A percentile compares a stretch with the other conserved stretches of the same genome.
Conservation (phyloP, 2,329 filamentous ascomycete species). For the Ophiocordyceps sinensis region DNA sequence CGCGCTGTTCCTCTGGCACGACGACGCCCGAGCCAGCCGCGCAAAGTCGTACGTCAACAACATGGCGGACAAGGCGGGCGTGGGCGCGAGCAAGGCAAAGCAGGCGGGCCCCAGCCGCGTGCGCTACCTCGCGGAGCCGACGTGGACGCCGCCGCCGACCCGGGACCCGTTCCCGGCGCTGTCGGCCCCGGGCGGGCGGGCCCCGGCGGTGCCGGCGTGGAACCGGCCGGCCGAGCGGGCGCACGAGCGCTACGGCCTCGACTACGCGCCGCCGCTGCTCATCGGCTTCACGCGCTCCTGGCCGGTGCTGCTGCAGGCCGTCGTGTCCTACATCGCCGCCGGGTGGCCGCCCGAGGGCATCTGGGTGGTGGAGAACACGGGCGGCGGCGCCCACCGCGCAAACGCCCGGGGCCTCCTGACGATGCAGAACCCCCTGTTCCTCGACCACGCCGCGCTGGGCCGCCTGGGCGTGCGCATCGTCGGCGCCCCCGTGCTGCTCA, state of each 20-base stretch:
- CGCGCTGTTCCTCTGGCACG: neutral
- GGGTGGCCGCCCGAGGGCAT: conserved; percentile 44
- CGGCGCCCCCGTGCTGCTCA: conserved; percentile 34
- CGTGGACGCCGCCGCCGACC: conserved; percentile 21
- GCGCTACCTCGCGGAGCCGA: conserved; percentile 17
- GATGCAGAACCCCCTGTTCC: conserved; percentile 40
- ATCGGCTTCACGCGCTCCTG: conserved; percentile 46
- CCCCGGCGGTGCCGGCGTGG: conserved; percentile 28
- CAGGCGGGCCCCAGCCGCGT: neutral
- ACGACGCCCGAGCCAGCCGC: neutral
- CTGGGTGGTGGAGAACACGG: conserved; percentile 45
- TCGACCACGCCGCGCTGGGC: conserved; percentile 34
- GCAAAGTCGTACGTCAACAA: neutral
- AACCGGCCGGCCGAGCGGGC: conserved; percentile 24
- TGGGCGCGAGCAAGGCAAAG: neutral
- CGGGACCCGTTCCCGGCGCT: conserved; percentile 28
- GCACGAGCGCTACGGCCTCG: conserved; percentile 22
- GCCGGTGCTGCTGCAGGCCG: conserved; percentile 38
- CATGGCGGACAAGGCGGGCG: neutral
- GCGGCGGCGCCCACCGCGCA: conserved; percentile 29
- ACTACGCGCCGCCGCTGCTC: conserved; percentile 32
- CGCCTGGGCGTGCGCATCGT: conserved; percentile 38
- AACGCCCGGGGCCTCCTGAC: conserved; percentile 32
- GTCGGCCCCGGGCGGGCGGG: conserved; percentile 10
- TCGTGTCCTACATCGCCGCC: conserved; percentile 42